Base-by-base conservation (phyloP, 768 basidiomycete genomes). In the Chalciporus sphaerocephalus region DNA sequence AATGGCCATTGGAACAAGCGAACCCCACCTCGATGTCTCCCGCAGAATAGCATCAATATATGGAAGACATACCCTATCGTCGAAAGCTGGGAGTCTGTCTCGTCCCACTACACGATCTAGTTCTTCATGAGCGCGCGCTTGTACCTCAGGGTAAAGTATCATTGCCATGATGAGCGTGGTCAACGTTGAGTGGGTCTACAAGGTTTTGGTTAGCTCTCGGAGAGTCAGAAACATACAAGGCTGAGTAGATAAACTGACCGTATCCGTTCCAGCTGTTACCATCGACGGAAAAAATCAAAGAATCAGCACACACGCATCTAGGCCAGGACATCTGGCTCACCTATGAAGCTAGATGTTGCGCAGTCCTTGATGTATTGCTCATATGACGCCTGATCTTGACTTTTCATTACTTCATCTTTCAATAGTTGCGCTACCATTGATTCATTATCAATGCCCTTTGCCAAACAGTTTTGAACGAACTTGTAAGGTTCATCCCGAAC, bases 391-490 rank as follows among this genome's bases (percentile, higher is more conserved):
- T 32, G 50, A 28, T 49, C 46, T 45, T 28, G 16, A 25, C 3
- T 6, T 6, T 13, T 15, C 1, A 22, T 15, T 12, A 30, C 13
- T 12, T 47, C 49, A 8, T 44, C 48, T 9, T 25, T 24, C 37
- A 59, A 40, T 20, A 48, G 30, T n/a, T 59, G 53, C 4, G 56
- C 53, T 3, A 55, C 63, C 39, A 58, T 53, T 13, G 60, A 61
- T 10, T 52, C 37, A 13, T 55, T 58, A 17, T 57, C 52, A 9
- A 47, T 52, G 6, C 44, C 47, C 15, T 55, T 57, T 17, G 46
- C 47, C 52, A 60, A 40, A 27, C 48, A 55, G 11, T 52, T 50
- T 27, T 57, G 53, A 40, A 62, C 56, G 30, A 56, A 60, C 18
- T 53, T 47, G n/a, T 61, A 54, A 2, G 64, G 62, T 2, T 9